Percentiles rank a stretch among this genome's conserved stretches.
Evolutionary conservation across 805 yeast species (phyloP).

Genomic region (Cyberlindnera suaveolens): DNA sequence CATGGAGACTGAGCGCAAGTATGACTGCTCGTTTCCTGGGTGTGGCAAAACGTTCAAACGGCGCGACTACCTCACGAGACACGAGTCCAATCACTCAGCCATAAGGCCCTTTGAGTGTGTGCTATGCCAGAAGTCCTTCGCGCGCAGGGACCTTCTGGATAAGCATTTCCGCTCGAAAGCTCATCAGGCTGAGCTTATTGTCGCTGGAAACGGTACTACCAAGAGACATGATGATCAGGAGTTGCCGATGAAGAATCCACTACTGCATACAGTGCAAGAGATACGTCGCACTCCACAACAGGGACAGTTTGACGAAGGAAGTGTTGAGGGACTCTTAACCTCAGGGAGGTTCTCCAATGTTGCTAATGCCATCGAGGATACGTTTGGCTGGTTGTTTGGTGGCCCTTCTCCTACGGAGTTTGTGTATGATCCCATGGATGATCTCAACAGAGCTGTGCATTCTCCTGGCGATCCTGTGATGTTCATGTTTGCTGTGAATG

Average conservation of each 20-base stretch:
- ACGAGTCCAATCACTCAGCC: slow-evolving; percentile 26
- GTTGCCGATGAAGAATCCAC: too few species aligned
- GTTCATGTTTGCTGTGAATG: slow-evolving; percentile 2
- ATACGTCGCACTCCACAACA: too few species aligned
- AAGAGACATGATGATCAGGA: not conserved
- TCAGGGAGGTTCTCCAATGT: slow-evolving; percentile 12
- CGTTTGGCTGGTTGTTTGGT: slow-evolving; percentile 23
- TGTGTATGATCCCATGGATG: not conserved
- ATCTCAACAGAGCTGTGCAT: not conserved
- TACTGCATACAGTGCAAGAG: too few species aligned
- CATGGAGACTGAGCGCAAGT: slow-evolving; percentile 1
- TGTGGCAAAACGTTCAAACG: slow-evolving; percentile 26
- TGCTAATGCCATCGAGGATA: slow-evolving; percentile 18
- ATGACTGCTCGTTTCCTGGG: slow-evolving; percentile 14
- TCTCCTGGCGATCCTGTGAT: slow-evolving; percentile 1
- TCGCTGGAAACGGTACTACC: not conserved
- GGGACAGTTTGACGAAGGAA: not conserved
- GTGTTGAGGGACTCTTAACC: not conserved
- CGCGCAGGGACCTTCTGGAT: slow-evolving; percentile 28
- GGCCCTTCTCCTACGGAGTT: not conserved
- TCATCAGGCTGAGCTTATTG: not conserved
- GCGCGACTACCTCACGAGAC: slow-evolving; percentile 30
- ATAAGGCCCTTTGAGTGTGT: slow-evolving; percentile 25
- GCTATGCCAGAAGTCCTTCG: slow-evolving; percentile 23
- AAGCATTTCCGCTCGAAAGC: slow-evolving; percentile 18